Base-by-base conservation (phyloP, 495 filamentous ascomycete genomes). In the Penicillium angulare region DNA sequence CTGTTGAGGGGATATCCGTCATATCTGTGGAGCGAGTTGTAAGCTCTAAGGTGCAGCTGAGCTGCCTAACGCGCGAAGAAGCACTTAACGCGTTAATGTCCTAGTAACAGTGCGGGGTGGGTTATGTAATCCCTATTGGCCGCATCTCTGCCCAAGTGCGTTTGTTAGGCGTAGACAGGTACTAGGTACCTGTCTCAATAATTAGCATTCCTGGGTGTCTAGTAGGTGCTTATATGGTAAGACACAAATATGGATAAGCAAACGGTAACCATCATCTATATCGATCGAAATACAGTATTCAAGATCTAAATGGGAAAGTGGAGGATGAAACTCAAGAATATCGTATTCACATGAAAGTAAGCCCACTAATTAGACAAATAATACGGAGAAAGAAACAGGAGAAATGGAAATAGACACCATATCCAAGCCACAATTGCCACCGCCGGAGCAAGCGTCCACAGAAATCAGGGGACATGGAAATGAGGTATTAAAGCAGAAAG, bases 11-110 rank as follows among this genome's bases (percentile, higher is more conserved):
- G 3, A 35, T 42, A 24, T 52, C n/a, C 53, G 55, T 64, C 70
- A 71, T 73, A 43, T 61, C 67, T 64, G 50, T 23, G 47, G 34
- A 46, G 18, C 13, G 18, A 16, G 18, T 22, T 17, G 12, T 45
- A 9, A 17, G 15, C 32, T 40, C 7, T 35, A 12, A 17, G 40
- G 46, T 41, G 22, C 29, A 38, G 36, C 34, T 57, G 26, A 49
- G 49, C 40, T n/a, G 61, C 52, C 60, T 57, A 49, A 65, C 61
- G 54, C 55, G 52, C 59, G 52, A 53, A 50, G 51, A 61, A 67
- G 58, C 66, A 72, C 68, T 72, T 68, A 64, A 69, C 68, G 68
- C 68, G 68, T 64, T 48, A 36, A 49, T 40, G 60, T 32, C 60
- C 54, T 43, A 57, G 63, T 58, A 65, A 65, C 65, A 43, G 42